These are phyloP conservation scores for Eucalyptus guilfoylei DNA, from an alignment of 345 rosid species.

Conservation along the genomic window DNA sequence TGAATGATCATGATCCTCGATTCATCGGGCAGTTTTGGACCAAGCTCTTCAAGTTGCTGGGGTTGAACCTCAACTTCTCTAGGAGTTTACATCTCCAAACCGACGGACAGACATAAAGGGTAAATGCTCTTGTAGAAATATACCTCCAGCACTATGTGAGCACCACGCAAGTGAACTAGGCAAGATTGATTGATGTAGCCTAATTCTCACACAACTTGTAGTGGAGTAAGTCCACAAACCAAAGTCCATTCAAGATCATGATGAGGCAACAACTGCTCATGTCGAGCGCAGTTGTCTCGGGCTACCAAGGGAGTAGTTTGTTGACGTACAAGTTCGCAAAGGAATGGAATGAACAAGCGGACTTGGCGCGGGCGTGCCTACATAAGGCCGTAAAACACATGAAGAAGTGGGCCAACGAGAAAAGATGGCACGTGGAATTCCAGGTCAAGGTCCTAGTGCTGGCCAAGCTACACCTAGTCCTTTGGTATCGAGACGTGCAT, in stretches of 20 bases:
- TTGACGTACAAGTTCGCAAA: background rate
- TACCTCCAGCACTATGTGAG: background rate
- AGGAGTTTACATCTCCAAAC: background rate
- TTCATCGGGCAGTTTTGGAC: background rate
- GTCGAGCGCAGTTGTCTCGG: accelerated
- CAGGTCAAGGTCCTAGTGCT: background rate
- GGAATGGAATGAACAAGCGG: background rate
- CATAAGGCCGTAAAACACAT: background rate
- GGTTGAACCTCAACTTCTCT: background rate
- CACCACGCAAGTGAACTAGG: background rate
- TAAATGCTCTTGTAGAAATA: background rate
- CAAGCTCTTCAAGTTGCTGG: background rate
- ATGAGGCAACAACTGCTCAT: background rate
- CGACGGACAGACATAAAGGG: background rate
- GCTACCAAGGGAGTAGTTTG: background rate
- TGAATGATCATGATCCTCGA: background rate
- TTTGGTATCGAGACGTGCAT: background rate
- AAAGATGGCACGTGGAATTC: background rate
- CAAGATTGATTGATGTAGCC: background rate
- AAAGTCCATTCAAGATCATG: background rate
- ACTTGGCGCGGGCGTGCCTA: background rate
- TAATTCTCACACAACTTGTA: background rate
- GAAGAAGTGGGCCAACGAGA: background rate
- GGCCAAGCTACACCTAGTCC: background rate
- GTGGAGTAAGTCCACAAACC: background rate